Conservation (phyloP, 352 stramenopile genomes). For the Elongisporangium senticosum region DNA sequence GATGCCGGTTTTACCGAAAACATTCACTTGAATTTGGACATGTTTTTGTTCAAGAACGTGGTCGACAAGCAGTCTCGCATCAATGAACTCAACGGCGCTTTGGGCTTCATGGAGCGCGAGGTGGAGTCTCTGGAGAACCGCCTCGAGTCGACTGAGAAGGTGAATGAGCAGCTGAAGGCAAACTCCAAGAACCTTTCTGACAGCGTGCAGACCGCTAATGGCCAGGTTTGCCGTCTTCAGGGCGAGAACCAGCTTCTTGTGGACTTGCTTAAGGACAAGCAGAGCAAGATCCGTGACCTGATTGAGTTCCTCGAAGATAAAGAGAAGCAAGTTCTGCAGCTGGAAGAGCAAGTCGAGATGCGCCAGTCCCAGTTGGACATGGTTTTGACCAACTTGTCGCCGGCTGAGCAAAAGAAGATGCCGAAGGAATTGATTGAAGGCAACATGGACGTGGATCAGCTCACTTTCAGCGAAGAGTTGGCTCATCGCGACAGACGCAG, state of each 20-base stretch:
- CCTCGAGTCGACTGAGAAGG: constrained; percentile 44
- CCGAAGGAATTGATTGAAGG: neutral
- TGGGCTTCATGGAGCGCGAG: constrained; percentile 65
- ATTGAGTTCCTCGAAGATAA: constrained; percentile 59
- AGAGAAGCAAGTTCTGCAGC: constrained; percentile 55
- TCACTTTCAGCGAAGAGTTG: neutral
- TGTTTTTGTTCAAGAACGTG: constrained; percentile 72
- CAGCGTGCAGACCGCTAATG: constrained; percentile 45
- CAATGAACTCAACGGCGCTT: constrained; percentile 59
- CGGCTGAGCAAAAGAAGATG: neutral
- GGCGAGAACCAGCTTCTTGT: constrained; percentile 48
- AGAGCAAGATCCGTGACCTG: constrained; percentile 47
- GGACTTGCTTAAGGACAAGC: constrained; percentile 46
- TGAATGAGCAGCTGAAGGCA: constrained; percentile 51
- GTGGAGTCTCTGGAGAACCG: constrained; percentile 48
- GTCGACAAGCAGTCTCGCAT: constrained; percentile 59
- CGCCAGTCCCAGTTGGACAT: constrained; percentile 48
- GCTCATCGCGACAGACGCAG: constrained; percentile 3
- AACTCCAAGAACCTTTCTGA: constrained; percentile 40
- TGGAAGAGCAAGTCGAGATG: constrained; percentile 52
- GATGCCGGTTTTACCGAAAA: constrained; percentile 11
- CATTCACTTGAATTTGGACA: constrained; percentile 55
- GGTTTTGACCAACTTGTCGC: constrained; percentile 20
- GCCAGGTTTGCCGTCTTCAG: constrained; percentile 48
- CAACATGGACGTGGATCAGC: neutral